These are phyloP conservation scores for Colletotrichum lini DNA, from an alignment of 2,329 filamentous ascomycete species.

Conservation along the genomic window DNA sequence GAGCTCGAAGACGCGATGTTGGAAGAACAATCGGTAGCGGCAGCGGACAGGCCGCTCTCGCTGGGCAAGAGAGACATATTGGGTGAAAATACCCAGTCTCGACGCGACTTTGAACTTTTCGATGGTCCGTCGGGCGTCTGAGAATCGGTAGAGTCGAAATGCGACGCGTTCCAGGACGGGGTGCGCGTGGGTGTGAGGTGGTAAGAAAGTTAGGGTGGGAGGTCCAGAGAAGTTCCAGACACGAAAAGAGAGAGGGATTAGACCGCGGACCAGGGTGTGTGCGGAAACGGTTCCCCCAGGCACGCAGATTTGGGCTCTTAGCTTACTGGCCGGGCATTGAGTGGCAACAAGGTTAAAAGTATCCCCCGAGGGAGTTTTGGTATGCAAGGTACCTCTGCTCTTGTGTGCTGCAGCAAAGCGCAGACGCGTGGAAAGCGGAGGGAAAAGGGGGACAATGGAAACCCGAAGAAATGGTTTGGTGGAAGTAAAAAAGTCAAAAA, in stretches of 20 bases:
- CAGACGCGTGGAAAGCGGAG: constrained; percentile 7
- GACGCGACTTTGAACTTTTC: constrained; percentile 38
- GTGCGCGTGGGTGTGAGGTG: constrained; percentile 32
- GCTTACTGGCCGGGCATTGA: constrained; percentile 40
- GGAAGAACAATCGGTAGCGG: constrained; percentile 59
- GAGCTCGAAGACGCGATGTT: constrained; percentile 71
- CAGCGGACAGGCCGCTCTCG: constrained; percentile 51
- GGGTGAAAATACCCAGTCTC: constrained; percentile 42
- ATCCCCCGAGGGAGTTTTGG: constrained; percentile 17
- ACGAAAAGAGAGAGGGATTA: constrained; percentile 39
- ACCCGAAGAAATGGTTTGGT: background rate
- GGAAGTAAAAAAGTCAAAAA: constrained; percentile 33
- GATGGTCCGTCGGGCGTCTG: background rate
- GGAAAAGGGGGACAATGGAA: constrained; percentile 21
- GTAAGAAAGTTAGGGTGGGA: constrained; percentile 31
- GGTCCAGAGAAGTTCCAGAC: constrained; percentile 32
- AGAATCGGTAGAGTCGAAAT: constrained; percentile 26
- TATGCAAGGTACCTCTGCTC: constrained; percentile 16
- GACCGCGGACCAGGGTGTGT: constrained; percentile 33
- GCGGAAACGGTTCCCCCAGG: constrained; percentile 33
- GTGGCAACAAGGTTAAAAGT: constrained; percentile 35
- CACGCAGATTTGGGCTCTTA: constrained; percentile 38
- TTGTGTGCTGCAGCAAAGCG: constrained; percentile 17
- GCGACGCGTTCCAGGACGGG: constrained; percentile 40
- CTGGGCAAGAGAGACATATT: constrained; percentile 48